Conservation (phyloP, 2,329 filamentous ascomycete species). For the Cladosporium sp. region DNA sequence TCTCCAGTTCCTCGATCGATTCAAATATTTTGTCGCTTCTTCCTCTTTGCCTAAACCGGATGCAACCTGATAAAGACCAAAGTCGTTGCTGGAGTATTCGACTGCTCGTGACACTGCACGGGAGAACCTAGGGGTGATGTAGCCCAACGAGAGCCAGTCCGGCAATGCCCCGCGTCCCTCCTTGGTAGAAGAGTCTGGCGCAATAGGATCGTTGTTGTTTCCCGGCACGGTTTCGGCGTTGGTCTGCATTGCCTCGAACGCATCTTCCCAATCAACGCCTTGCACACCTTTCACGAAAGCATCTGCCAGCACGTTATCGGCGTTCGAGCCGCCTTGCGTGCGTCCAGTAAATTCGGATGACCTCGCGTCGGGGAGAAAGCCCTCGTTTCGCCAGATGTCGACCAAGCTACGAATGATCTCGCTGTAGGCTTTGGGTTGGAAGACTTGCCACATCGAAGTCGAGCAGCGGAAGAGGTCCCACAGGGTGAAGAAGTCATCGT, state of each 20-base stretch:
- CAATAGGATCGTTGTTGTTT: slow-evolving; percentile 27
- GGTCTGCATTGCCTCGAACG: slow-evolving; percentile 32
- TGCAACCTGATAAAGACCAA: slow-evolving; percentile 39
- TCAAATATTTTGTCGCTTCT: slow-evolving; percentile 36
- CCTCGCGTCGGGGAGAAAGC: slow-evolving; percentile 34
- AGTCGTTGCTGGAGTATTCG: slow-evolving; percentile 43
- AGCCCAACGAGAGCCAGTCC: slow-evolving; percentile 42
- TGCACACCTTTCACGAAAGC: slow-evolving; percentile 32
- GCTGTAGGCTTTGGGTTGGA: slow-evolving; percentile 60
- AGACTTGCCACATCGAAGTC: slow-evolving; percentile 60
- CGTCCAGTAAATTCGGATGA: slow-evolving; percentile 33
- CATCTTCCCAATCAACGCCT: slow-evolving; percentile 32
- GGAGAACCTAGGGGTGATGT: slow-evolving; percentile 33
- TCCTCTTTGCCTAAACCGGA: slow-evolving; percentile 37
- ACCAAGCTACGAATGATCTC: slow-evolving; percentile 64
- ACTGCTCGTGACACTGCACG: slow-evolving; percentile 39
- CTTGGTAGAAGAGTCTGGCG: slow-evolving; percentile 34
- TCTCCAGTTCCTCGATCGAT: slow-evolving; percentile 39
- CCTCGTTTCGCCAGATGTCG: slow-evolving; percentile 56
- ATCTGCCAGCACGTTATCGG: slow-evolving; percentile 34
- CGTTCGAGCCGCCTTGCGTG: slow-evolving; percentile 32
- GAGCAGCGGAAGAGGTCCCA: slow-evolving; percentile 64
- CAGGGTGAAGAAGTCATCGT: slow-evolving; percentile 67
- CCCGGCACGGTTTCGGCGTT: slow-evolving; percentile 32
- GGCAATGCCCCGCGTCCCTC: slow-evolving; percentile 40